A percentile compares a stretch with the other conserved stretches of the same genome.
Conservation (phyloP, 2,329 filamentous ascomycete species). For the Trichoderma gracile region DNA sequence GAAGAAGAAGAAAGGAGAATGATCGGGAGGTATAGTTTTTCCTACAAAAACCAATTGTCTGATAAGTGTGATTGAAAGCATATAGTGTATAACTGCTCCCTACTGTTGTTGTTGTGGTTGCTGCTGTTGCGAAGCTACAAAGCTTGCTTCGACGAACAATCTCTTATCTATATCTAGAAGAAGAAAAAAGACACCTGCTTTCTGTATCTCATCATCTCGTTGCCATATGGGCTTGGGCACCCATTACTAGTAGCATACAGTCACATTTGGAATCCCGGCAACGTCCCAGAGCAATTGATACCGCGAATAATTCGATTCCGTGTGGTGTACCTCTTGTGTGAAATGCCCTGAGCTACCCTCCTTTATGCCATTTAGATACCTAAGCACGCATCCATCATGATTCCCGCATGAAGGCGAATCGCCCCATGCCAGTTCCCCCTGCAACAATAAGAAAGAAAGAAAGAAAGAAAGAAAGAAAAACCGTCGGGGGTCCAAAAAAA, state of each 20-base stretch:
- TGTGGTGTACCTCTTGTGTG: neutral
- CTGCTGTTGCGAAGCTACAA: neutral
- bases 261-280: neutral
- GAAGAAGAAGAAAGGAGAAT: neutral
- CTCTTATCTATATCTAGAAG: neutral
- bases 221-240: no score
- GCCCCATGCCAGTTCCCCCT: neutral
- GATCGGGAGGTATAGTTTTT: no score
- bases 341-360: neutral
- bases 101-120: neutral
- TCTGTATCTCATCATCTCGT: neutral
- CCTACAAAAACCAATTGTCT: slow-evolving; percentile 35
- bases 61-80: slow-evolving; percentile 34
- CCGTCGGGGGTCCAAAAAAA: neutral
- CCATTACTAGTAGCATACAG: neutral
- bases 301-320: slow-evolving; percentile 4
- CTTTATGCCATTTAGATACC: neutral
- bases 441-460: neutral
- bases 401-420: neutral
- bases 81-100: slow-evolving; percentile 27
- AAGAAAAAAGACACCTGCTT: slow-evolving; percentile 21
- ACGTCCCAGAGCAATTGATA: neutral
- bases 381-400: slow-evolving; percentile 9
- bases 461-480: neutral
- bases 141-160: slow-evolving; percentile 9